phyloP scores from a whole-genome alignment of 2,329 filamentous ascomycete genomes.

The Fusarium sp. region DNA sequence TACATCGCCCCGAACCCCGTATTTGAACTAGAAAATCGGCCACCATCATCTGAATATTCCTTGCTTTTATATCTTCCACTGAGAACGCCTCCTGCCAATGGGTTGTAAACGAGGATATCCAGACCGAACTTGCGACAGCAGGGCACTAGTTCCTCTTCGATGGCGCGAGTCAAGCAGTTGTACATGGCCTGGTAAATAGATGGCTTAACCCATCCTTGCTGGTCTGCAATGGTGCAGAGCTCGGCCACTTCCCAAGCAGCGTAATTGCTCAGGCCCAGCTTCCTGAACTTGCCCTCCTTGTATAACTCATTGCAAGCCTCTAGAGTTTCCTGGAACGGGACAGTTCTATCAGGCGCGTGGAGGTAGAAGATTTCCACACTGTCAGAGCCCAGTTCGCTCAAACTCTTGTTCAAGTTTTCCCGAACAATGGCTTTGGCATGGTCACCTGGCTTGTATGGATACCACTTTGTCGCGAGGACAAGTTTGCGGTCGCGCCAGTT shows the following conservation, averaged over 20 bases:
- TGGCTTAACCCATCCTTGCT: slow-evolving; percentile 79
- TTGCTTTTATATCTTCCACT: slow-evolving; percentile 68
- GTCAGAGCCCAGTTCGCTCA: neutral
- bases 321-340: slow-evolving; percentile 79
- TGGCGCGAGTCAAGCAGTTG: slow-evolving; percentile 61
- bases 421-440: slow-evolving; percentile 6
- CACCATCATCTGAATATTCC: slow-evolving; percentile 48
- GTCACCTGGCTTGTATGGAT: slow-evolving; percentile 13
- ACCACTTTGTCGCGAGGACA: slow-evolving; percentile 76
- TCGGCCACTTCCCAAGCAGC: slow-evolving; percentile 85
- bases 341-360: slow-evolving; percentile 70
- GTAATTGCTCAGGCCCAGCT: slow-evolving; percentile 80
- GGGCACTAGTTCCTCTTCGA: slow-evolving; percentile 78
- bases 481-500: slow-evolving; percentile 78
- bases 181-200: slow-evolving; percentile 85
- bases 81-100: slow-evolving; percentile 79
- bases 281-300: slow-evolving; percentile 79
- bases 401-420: neutral
- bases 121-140: slow-evolving; percentile 78
- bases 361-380: slow-evolving; percentile 35
- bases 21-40: slow-evolving; percentile 42
- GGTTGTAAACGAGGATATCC: slow-evolving; percentile 80
- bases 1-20: slow-evolving; percentile 18
- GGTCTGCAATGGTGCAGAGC: slow-evolving; percentile 77
- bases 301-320: slow-evolving; percentile 78